These are phyloP conservation scores for Rhodocollybia butyracea DNA, from an alignment of 768 basidiomycete species.

Conservation along the genomic window DNA sequence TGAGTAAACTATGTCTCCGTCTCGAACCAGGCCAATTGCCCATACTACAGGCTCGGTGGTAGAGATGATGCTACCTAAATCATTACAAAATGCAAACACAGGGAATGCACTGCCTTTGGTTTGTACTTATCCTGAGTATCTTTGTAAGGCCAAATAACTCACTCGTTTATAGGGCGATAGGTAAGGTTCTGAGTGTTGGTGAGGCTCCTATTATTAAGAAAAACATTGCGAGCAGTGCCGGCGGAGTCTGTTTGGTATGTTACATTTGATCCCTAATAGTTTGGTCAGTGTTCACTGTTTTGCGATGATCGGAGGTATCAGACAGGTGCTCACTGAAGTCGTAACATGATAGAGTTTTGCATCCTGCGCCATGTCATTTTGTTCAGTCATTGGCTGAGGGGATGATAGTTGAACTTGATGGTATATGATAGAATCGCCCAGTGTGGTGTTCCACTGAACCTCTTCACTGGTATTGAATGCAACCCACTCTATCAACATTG, in stretches of 20 bases:
- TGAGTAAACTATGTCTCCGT: conserved; percentile 9
- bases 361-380: conserved; percentile 12
- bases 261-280: not conserved
- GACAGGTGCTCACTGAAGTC: not conserved
- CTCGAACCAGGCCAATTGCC: conserved; percentile 13
- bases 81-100: conserved; percentile 11
- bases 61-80: conserved; percentile 9
- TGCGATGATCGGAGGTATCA: not conserved
- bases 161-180: conserved; percentile 11
- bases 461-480: not conserved
- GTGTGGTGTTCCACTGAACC: conserved; percentile 11
- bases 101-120: conserved; percentile 15
- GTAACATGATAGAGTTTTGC: conserved; percentile 10
- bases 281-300: no score
- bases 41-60: conserved; percentile 13
- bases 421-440: conserved; percentile 3
- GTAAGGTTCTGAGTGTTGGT: conserved; percentile 1
- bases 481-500: conserved; percentile 9
- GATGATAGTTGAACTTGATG: conserved; percentile 8
- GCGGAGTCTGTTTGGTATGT: conserved; percentile 10
- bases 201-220: conserved; percentile 2
- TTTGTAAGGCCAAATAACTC: not conserved
- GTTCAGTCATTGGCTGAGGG: conserved; percentile 8
- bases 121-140: not conserved
- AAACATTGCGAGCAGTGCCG: conserved; percentile 6